Base-by-base conservation (phyloP, 1,284 basidiomycete genomes). In the Xerocomus nothofagi region DNA sequence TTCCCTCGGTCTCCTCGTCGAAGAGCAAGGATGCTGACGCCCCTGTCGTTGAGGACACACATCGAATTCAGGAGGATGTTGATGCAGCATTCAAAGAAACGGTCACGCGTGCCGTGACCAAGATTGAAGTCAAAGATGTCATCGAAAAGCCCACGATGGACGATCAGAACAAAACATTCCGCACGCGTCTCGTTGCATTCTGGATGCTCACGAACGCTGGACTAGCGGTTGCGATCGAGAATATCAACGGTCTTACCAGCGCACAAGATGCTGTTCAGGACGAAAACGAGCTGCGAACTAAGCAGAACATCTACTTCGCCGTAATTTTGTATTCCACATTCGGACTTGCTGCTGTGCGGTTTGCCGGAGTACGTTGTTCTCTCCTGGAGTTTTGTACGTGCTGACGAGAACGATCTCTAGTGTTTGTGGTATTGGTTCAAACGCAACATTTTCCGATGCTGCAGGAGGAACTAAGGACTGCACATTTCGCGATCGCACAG, bases 61-160 rank as follows among this genome's bases (percentile, higher is more conserved):
- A 83, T 54, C 82, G 82, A 55, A 81, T 81, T 29, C 90, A 92
- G 70, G 88, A 90, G 59, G 93, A 97, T 66, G 84, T 98, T 39
- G 95, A 98, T 66, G 82, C 84, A n/a, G 83, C 85, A 32, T 98
- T 98, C 79, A 92, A 93, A 70, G 86, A 91, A 61, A 97, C 95
- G 0, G 95, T 98, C 6, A 88, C 86, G 12, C 88, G 96, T 48
- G 95, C 95, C 0, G 83, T 98, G 44, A 88, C 91, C 31, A 93
- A 94, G 63, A 71, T 89, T 56, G 79, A 86, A 20, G 76, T 76
- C 26, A 83, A 84, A 55, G 86, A 91, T 50, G 82, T 69, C 0
- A 49, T 75, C 4, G 93, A 95, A 65, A 88, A 86, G 67, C 93
- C 93, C 0, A 95, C 84, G 12, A 80, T 90, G 80, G 93, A 97